Base-by-base conservation (phyloP, 2,329 filamentous ascomycete species). In the Celoporthe dispersa region DNA sequence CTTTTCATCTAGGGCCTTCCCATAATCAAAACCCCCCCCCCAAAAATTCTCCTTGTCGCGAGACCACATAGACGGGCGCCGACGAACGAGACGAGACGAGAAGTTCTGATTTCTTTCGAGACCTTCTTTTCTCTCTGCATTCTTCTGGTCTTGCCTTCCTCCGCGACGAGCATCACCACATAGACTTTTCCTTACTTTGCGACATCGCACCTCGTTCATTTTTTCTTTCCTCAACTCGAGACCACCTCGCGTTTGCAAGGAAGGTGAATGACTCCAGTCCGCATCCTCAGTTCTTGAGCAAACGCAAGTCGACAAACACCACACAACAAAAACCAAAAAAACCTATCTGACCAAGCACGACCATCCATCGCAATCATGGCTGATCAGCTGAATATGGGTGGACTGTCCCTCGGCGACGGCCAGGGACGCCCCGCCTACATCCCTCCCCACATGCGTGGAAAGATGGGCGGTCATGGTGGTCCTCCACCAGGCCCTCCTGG, bases 331-430 rank as follows among this genome's bases (percentile, higher is more conserved):
- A n/a, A n/a, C n/a, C 53, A 41, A 48, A 67, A 68, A 67, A 67
- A 71, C 70, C 73, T 67, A 74, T 68, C 66, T 70, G 53, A 71
- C 62, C 71, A 59, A 39, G 55, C 39, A 59, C n/a, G 48, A 60
- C 64, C 67, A 35, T 64, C 68, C 60, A 73, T 66, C 76, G 77
- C 77, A 84, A 91, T 82, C 79, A 94, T 94, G 92, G 92, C 92
- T 81, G 91, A 93, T 78, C 91, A 94, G 85, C 87, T 96, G 77
- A 93, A 94, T 85, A 94, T 95, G 88, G 88, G 86, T 80, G 89
- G 90, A 79, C 85, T 95, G 78, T 91, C 84, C 82, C 85, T 95
- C 74, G 89, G 82, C 70, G 79, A 80, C 70, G 80, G 80, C 39
- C 77, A 79, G 67, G 75, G 77, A 62, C 80, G 81, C 41, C 77